Conservation (phyloP, 257 asterid genomes). For the Echites panduratus region DNA sequence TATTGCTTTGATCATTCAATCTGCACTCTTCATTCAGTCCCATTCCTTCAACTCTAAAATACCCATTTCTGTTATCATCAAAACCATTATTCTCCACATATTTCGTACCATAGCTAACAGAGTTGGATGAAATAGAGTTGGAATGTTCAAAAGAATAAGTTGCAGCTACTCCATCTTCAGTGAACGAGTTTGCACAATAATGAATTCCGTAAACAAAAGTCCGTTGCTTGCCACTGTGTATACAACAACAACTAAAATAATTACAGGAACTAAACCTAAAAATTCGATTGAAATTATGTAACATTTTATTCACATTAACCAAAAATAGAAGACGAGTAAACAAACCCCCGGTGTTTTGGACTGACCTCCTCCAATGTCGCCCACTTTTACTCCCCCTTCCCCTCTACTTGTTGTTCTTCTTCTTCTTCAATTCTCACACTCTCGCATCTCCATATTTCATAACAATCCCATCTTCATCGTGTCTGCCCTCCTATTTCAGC, state of each 20-base stretch:
- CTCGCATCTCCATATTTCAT: background rate
- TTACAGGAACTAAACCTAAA: background rate
- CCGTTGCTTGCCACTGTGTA: background rate
- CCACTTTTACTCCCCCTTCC: background rate
- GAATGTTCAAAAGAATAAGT: slow-evolving; percentile 18
- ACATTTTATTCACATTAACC: background rate
- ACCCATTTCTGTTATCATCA: slow-evolving; percentile 21
- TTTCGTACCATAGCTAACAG: slow-evolving; percentile 18
- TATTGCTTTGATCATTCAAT: slow-evolving; percentile 11
- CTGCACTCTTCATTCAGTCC: slow-evolving; percentile 29
- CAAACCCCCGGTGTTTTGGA: background rate
- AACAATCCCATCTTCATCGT: background rate
- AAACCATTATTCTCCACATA: slow-evolving; percentile 17
- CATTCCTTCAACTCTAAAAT: slow-evolving; percentile 22
- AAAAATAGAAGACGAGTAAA: background rate
- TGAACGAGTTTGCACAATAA: background rate
- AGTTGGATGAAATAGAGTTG: slow-evolving; percentile 11
- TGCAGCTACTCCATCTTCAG: slow-evolving; percentile 11
- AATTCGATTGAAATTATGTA: background rate
- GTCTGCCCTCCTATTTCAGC: background rate
- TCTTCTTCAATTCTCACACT: background rate
- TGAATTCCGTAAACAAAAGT: background rate
- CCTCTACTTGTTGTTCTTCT: background rate
- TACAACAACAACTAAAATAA: background rate
- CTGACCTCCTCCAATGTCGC: background rate